Percentiles rank a stretch among this genome's conserved stretches.
phyloP scores from a whole-genome alignment of 441 rosid species.

The Pelargonium fulgidum region DNA sequence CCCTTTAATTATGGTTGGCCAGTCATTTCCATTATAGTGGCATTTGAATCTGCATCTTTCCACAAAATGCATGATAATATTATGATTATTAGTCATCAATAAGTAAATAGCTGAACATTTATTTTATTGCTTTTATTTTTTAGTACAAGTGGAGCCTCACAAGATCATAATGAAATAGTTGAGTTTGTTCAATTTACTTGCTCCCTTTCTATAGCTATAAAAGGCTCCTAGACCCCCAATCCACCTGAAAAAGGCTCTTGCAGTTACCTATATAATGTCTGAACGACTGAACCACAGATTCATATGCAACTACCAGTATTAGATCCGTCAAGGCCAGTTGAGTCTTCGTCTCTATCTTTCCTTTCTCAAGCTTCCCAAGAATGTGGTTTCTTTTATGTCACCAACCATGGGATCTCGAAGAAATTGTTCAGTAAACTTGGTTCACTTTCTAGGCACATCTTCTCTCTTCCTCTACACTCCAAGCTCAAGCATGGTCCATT shows the following conservation, averaged over 20 bases:
- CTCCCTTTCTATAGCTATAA: constrained; percentile 17
- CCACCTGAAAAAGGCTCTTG: constrained; percentile 16
- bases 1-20: constrained; percentile 10
- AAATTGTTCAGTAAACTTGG: constrained; percentile 30
- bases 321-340: constrained; percentile 48
- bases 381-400: constrained; percentile 62
- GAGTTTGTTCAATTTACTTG: neutral
- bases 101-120: neutral
- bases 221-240: constrained; percentile 27
- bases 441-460: constrained; percentile 39
- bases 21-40: constrained; percentile 10
- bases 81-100: constrained; percentile 18
- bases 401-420: constrained; percentile 53
- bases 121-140: no score
- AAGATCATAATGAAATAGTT: neutral
- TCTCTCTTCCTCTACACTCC: constrained; percentile 40
- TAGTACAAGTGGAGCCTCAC: no score
- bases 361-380: constrained; percentile 51
- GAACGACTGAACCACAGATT: constrained; percentile 31
- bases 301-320: constrained; percentile 49
- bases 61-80: constrained; percentile 6
- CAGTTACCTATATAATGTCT: constrained; percentile 25
- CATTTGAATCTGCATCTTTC: neutral
- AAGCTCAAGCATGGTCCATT: constrained; percentile 62
- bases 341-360: constrained; percentile 30